phyloP scores from a whole-genome alignment of 306 rosid species.

The Purshia tridentata region DNA sequence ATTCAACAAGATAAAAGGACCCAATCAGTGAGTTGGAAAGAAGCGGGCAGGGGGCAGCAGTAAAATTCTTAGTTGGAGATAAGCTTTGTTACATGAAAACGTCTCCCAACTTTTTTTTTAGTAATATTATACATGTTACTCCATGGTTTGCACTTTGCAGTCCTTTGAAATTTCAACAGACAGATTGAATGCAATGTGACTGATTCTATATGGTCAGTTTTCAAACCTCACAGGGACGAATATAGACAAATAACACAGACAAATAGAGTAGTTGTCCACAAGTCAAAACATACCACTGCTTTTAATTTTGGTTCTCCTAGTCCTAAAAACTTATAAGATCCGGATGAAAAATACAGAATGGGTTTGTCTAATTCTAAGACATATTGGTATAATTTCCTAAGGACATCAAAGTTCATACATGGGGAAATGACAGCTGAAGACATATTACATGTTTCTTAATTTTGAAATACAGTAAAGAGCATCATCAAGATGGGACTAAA shows the following conservation, averaged over 20 bases:
- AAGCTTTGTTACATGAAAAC: too few relatives aligned
- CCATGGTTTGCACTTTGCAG: background rate
- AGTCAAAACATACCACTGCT: background rate
- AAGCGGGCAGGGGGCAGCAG: too few relatives aligned
- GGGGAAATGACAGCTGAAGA: background rate
- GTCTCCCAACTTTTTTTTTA: too few relatives aligned
- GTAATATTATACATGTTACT: background rate
- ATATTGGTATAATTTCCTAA: background rate
- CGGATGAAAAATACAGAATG: background rate
- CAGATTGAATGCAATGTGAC: background rate
- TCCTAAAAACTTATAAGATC: background rate
- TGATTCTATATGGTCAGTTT: too few relatives aligned
- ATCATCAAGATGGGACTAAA: too few relatives aligned
- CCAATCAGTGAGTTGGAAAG: background rate
- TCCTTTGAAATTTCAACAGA: background rate
- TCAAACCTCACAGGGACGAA: too few relatives aligned
- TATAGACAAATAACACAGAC: too few relatives aligned
- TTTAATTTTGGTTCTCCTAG: background rate
- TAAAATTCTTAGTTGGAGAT: too few relatives aligned
- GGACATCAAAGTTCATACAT: background rate
- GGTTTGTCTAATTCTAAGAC: background rate
- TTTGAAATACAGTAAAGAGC: too few relatives aligned
- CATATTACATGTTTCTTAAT: background rate
- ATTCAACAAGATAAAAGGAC: background rate
- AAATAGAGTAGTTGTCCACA: background rate